These are phyloP conservation scores for Fraxinus angustifolia DNA, from an alignment of 305 asterid genomes.

Conservation along the genomic window DNA sequence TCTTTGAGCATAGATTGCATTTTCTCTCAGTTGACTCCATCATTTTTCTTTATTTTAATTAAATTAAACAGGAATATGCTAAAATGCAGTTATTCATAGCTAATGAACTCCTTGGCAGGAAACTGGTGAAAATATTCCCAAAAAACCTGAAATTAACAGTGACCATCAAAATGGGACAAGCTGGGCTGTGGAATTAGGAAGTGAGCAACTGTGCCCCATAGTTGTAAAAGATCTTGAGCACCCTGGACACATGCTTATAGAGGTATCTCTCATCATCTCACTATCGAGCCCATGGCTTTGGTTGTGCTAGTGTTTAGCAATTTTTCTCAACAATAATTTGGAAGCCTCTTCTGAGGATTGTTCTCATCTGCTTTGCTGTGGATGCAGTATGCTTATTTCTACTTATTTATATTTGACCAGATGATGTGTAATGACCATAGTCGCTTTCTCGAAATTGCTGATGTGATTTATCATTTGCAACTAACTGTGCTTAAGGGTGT, in stretches of 20 bases:
- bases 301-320: not conserved
- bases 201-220: constrained; percentile 62
- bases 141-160: constrained; percentile 35
- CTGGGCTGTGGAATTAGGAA: constrained; percentile 85
- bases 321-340: not conserved
- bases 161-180: constrained; percentile 58
- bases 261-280: constrained; percentile 42
- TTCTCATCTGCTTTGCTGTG: constrained; percentile 1
- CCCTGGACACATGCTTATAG: constrained; percentile 84
- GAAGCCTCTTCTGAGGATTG: not conserved
- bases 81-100: not conserved
- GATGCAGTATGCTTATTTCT: constrained; percentile 15
- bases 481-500: constrained; percentile 70
- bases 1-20: not conserved
- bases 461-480: constrained; percentile 63
- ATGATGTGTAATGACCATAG: constrained; percentile 67
- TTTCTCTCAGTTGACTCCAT: not conserved
- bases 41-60: not conserved
- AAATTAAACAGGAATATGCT: not conserved
- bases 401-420: constrained; percentile 31
- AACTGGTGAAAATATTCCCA: constrained; percentile 29
- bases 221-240: constrained; percentile 73
- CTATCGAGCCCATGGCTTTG: not conserved
- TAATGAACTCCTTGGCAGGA: constrained; percentile 31
- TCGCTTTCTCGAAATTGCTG: constrained; percentile 80